Evolutionary conservation across 306 rosid genomes (phyloP).

Genomic region (Rubus idaeus): DNA sequence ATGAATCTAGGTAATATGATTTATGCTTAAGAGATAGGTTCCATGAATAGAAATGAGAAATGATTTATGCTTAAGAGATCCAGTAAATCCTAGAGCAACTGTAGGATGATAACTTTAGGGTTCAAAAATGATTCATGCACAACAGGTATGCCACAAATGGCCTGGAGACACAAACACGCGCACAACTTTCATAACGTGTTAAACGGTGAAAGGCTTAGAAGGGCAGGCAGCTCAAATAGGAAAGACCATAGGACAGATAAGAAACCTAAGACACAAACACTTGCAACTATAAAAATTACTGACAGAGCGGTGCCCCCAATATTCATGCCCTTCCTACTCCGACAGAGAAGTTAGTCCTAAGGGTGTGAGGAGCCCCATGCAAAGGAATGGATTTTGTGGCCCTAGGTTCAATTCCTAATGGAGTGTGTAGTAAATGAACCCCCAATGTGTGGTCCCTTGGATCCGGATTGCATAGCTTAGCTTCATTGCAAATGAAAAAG

Average conservation of each 20-base stretch:
- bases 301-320: background rate
- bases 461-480: background rate
- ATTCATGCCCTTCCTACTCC: background rate
- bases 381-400: background rate
- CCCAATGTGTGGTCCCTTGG: background rate
- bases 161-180: background rate
- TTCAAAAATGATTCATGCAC: background rate
- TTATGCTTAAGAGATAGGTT: background rate
- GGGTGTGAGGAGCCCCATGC: too few species aligned
- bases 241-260: background rate
- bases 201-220: background rate
- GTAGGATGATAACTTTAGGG: background rate
- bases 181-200: background rate
- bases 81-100: background rate
- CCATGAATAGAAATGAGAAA: too few species aligned
- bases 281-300: too few species aligned
- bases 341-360: background rate
- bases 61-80: background rate
- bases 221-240: background rate
- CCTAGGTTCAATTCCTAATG: background rate
- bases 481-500: background rate
- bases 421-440: background rate
- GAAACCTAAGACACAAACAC: conserved; percentile 12
- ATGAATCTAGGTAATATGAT: background rate
- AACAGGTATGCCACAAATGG: background rate